A percentile compares a stretch with the other conserved stretches of the same genome.
Conservation (phyloP, 352 stramenopile genomes). For the Phytophthora sojae region DNA sequence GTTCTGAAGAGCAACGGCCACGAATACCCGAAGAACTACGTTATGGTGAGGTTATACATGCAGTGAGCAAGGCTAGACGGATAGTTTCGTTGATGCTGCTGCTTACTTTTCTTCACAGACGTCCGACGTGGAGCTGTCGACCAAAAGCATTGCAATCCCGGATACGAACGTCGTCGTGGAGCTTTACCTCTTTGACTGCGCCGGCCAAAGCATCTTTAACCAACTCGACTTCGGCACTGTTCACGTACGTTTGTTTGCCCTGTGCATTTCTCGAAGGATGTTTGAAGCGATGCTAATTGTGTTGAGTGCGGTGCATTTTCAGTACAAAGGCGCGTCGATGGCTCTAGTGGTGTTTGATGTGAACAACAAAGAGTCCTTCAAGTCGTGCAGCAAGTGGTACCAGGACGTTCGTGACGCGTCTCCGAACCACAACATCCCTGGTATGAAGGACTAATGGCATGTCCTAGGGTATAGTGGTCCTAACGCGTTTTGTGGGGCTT, state of each 20-base stretch:
- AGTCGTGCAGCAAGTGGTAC: slow-evolving; percentile 85
- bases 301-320: neutral
- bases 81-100: neutral
- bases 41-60: slow-evolving; percentile 76
- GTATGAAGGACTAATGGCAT: slow-evolving; percentile 21
- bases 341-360: slow-evolving; percentile 84
- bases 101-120: slow-evolving; percentile 57
- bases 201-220: slow-evolving; percentile 95
- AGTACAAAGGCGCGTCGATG: slow-evolving; percentile 84
- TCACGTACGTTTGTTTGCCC: slow-evolving; percentile 48
- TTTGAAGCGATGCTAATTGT: neutral
- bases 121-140: slow-evolving; percentile 89
- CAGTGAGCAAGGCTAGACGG: neutral
- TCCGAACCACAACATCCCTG: slow-evolving; percentile 79
- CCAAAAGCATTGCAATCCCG: slow-evolving; percentile 91
- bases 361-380: slow-evolving; percentile 90
- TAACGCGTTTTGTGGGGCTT: neutral
- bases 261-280: neutral
- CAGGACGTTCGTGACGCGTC: slow-evolving; percentile 79
- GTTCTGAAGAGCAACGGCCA: slow-evolving; percentile 93
- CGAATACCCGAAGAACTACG: slow-evolving; percentile 95
- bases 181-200: slow-evolving; percentile 95
- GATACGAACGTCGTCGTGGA: slow-evolving; percentile 93
- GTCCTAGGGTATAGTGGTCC: neutral
- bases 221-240: slow-evolving; percentile 90